Base-by-base conservation (phyloP, 306 rosid genomes). In the Dryas drummondii region DNA sequence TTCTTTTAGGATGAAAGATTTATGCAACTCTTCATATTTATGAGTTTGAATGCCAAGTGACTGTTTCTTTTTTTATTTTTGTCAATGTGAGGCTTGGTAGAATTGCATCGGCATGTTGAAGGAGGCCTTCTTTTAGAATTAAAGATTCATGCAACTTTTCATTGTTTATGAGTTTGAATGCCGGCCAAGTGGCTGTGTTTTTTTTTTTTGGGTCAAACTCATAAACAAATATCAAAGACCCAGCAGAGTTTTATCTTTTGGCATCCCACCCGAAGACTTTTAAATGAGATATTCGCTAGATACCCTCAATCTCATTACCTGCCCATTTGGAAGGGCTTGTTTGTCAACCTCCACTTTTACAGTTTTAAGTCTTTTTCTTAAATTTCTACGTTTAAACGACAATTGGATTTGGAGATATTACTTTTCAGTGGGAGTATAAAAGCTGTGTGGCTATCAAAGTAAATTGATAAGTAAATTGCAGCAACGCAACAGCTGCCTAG, bases 291-390 rank as follows among this genome's bases (percentile, higher is more conserved):
- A 16, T 27, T 56, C 19, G 49, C 4, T 46, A 60, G 46, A 11
- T 37, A 9, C 46, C 27, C 42, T 49, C 4, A 6, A 2, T 5
- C 42, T 49, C 4, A 6, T 4, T 5, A 70, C 74, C 85, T 70
- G 69, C 59, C 77, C n/a, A 8, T 8, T 74, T 78, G 74, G 82
- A 73, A 63, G 79, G 74, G 76, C 70, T 49, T 78, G 48, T 70
- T 74, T 82, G 86, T 78, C 65, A 26, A 7, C 27, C 13, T 27
- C 52, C 40, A 48, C 68, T 62, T 22, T 15, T 51, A 11, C n/a
- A 50, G 42, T 54, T 54, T 19, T 70, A 40, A 12, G 49, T 47
- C 15, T 62, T 22, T 37, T 62, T 47, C 67, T 32, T 32, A 32
- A 32, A 32, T 32, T 32, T 32, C 37, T 32, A 32, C 37, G 37